phyloP scores from a whole-genome alignment of 2,329 filamentous ascomycete genomes.

The Cladophialophora yegresii region DNA sequence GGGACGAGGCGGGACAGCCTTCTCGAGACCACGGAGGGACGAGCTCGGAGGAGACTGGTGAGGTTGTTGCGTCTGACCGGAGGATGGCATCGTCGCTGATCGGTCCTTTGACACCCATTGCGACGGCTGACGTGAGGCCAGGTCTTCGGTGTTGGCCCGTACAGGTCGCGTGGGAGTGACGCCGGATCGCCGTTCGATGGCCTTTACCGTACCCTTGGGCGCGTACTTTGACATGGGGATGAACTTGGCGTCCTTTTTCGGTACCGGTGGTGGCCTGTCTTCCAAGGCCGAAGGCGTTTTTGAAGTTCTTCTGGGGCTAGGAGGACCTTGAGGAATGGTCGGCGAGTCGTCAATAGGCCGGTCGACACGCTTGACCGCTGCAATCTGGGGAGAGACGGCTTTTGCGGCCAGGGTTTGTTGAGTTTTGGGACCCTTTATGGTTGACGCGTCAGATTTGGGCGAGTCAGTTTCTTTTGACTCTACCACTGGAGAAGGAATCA shows the following conservation, averaged over 20 bases:
- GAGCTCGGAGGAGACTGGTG: constrained; percentile 8
- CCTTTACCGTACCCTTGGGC: constrained; percentile 31
- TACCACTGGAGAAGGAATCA: constrained; percentile 33
- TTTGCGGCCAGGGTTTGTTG: constrained; percentile 13
- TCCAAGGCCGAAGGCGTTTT: constrained; percentile 4
- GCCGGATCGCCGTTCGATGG: constrained; percentile 27
- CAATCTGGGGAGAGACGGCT: constrained; percentile 14
- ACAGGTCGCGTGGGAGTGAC: constrained; percentile 24
- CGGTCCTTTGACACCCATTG: constrained; percentile 17
- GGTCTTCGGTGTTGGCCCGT: constrained; percentile 29
- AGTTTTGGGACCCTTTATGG: background rate
- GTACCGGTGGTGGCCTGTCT: constrained; percentile 33
- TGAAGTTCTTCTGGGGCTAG: constrained; percentile 1
- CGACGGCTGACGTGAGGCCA: background rate
- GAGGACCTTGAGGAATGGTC: constrained; percentile 32
- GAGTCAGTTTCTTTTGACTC: constrained; percentile 32
- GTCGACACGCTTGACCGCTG: constrained; percentile 23
- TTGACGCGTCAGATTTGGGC: constrained; percentile 14
- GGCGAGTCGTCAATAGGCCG: constrained; percentile 32
- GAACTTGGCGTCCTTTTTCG: constrained; percentile 34
- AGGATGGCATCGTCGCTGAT: constrained; percentile 28
- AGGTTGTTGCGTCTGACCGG: constrained; percentile 9
- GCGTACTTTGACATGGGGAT: constrained; percentile 36
- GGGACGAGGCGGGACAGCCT: constrained; percentile 22
- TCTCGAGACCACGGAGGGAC: constrained; percentile 28